Evolutionary conservation across 345 rosid species (phyloP).

Genomic region (Hibiscus tridactylites): DNA sequence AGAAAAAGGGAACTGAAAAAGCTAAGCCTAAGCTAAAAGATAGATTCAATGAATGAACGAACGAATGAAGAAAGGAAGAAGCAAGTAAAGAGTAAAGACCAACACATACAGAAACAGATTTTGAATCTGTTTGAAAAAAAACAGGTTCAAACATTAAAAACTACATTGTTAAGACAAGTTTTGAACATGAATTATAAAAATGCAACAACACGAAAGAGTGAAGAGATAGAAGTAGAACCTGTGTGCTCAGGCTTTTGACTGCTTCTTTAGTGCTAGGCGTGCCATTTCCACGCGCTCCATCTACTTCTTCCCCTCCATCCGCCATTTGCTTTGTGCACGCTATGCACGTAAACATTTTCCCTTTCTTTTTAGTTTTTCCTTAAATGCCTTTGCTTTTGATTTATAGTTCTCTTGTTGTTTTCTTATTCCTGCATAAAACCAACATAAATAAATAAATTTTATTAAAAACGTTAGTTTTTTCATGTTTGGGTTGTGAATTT

Average conservation of each 20-base stretch:
- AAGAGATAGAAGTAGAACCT: constrained; percentile 39
- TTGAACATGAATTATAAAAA: too few species aligned
- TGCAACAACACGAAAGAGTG: too few species aligned
- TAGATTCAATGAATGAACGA: constrained; percentile 1
- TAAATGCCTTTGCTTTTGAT: not conserved
- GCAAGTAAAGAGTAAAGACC: not conserved
- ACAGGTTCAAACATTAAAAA: too few species aligned
- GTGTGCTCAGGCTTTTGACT: constrained; percentile 97
- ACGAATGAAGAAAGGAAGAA: not conserved
- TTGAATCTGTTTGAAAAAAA: too few species aligned
- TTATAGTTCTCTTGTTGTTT: constrained; percentile 6
- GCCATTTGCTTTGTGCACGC: constrained; percentile 84
- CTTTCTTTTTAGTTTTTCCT: not conserved
- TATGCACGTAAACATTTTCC: constrained; percentile 85
- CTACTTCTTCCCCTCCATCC: constrained; percentile 70
- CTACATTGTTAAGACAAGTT: not conserved
- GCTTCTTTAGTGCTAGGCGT: constrained; percentile 89
- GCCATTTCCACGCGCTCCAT: constrained; percentile 64
- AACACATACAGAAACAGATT: too few species aligned
- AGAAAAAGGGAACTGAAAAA: constrained; percentile 16
- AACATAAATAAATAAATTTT: not conserved
- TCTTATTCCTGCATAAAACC: constrained; percentile 3
- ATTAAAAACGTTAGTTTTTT: too few species aligned
- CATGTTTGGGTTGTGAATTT: too few species aligned
- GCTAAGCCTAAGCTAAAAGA: constrained; percentile 3